Evolutionary conservation across 192 early-diverging fungal genomes (phyloP).

Genomic region (Piromyces finnis): DNA sequence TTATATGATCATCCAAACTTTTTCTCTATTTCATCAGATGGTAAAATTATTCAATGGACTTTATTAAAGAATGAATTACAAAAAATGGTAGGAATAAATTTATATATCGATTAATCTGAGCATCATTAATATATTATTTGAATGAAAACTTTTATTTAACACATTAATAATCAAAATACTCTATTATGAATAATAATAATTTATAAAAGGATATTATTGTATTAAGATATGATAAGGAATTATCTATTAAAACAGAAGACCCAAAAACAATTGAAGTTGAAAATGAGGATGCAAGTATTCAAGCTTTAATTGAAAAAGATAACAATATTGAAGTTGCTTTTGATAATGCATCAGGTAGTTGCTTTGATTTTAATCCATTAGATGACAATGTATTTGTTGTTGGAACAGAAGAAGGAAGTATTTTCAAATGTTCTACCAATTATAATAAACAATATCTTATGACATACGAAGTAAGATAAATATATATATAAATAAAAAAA

Average conservation of each 20-base stretch:
- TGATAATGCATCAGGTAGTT: conserved; percentile 28
- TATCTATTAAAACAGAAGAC: background rate
- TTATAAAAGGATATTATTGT: conserved; percentile 12
- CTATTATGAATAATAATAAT: background rate
- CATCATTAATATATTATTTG: too few species aligned
- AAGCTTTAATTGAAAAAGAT: background rate
- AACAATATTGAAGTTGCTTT: conserved; percentile 18
- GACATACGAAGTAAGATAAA: conserved; percentile 27
- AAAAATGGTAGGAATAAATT: conserved; percentile 30
- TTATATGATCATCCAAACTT: conserved; percentile 42
- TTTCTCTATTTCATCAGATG: conserved; percentile 39
- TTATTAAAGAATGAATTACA: conserved; percentile 35
- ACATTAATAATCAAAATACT: too few species aligned
- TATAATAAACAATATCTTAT: conserved; percentile 36
- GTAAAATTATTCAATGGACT: conserved; percentile 38
- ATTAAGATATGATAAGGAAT: background rate
- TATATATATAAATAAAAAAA: too few species aligned
- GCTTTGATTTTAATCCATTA: conserved; percentile 41
- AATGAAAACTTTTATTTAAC: too few species aligned
- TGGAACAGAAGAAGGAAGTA: conserved; percentile 42
- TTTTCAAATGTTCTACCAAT: conserved; percentile 40
- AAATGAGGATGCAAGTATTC: background rate
- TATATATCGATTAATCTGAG: too few species aligned
- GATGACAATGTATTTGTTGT: conserved; percentile 39
- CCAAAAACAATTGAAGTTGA: background rate